Conservation (phyloP, 2,329 filamentous ascomycete species). For the Fusarium stilboides region DNA sequence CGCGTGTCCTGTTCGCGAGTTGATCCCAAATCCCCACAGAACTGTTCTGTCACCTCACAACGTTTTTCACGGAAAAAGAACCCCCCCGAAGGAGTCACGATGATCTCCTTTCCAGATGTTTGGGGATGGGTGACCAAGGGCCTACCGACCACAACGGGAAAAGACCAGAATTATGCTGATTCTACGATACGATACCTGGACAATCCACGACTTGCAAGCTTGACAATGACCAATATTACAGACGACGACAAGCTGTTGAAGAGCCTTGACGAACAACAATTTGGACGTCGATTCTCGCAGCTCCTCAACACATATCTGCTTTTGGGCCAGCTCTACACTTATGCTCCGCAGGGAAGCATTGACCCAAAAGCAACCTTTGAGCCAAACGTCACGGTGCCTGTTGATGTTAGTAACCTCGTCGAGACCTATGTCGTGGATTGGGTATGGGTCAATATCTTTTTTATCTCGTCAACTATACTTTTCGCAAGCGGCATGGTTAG, state of each 20-base stretch:
- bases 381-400: neutral
- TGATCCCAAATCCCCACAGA: neutral
- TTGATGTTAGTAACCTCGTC: neutral
- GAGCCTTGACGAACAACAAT: neutral
- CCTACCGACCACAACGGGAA: neutral
- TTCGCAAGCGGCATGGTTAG: neutral
- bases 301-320: slow-evolving; percentile 15
- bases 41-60: slow-evolving; percentile 25
- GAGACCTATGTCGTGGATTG: neutral
- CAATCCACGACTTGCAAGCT: neutral
- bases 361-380: neutral
- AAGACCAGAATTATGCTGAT: neutral
- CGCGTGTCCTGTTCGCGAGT: slow-evolving; percentile 12
- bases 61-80: neutral
- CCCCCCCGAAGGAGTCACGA: neutral
- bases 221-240: neutral
- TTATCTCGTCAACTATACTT: slow-evolving; percentile 1
- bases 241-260: neutral
- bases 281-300: slow-evolving; percentile 21
- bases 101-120: neutral
- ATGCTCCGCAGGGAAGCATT: neutral
- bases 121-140: neutral
- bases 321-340: neutral
- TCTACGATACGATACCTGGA: neutral
- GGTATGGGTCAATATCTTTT: slow-evolving; percentile 1